Percentiles rank a stretch among this genome's conserved stretches.
phyloP scores from a whole-genome alignment of 1,139 yeast genomes.

The Pichia inconspicua region DNA sequence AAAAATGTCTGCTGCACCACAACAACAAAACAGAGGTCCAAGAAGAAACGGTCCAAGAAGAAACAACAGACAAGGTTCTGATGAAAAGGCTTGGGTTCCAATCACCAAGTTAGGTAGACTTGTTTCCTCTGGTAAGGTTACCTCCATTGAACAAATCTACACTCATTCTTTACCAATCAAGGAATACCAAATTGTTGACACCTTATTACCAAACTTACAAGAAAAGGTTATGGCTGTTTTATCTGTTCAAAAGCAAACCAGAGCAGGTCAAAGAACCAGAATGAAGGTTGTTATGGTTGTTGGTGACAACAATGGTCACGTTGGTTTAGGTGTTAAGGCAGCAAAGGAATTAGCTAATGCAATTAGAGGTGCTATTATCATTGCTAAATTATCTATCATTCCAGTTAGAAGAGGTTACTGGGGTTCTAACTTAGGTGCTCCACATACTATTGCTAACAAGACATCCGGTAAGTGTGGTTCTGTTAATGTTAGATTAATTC shows the following conservation, averaged over 20 bases:
- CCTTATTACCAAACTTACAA: conserved; percentile 88
- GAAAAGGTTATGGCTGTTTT: conserved; percentile 99
- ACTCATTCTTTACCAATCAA: conserved; percentile 98
- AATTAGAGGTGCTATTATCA: conserved; percentile 98
- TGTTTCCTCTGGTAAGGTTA: conserved; percentile 97
- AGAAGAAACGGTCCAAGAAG: conserved; percentile 48
- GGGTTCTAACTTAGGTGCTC: conserved; percentile 99
- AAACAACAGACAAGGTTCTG: conserved; percentile 70
- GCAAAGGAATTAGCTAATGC: conserved; percentile 99
- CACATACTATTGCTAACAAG: conserved; percentile 98
- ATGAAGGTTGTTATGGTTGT: conserved; percentile 99
- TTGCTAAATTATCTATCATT: conserved; percentile 96
- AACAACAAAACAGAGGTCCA: conserved; percentile 38
- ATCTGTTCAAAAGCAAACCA: conserved; percentile 99
- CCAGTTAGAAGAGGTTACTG: conserved; percentile 99
- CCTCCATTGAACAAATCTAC: conserved; percentile 97
- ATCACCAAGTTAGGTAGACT: conserved; percentile 99
- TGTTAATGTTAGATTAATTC: conserved; percentile 95
- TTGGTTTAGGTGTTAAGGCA: conserved; percentile 99
- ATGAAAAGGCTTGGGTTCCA: conserved; percentile 99
- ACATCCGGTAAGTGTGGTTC: conserved; percentile 99
- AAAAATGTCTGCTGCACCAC: conserved; percentile 52
- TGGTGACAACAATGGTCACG: conserved; percentile 99
- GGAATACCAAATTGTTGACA: conserved; percentile 98
- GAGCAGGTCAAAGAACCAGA: conserved; percentile 99